Base-by-base conservation (phyloP, 2,329 filamentous ascomycete genomes). In the Aspergillus quadricinctus region DNA sequence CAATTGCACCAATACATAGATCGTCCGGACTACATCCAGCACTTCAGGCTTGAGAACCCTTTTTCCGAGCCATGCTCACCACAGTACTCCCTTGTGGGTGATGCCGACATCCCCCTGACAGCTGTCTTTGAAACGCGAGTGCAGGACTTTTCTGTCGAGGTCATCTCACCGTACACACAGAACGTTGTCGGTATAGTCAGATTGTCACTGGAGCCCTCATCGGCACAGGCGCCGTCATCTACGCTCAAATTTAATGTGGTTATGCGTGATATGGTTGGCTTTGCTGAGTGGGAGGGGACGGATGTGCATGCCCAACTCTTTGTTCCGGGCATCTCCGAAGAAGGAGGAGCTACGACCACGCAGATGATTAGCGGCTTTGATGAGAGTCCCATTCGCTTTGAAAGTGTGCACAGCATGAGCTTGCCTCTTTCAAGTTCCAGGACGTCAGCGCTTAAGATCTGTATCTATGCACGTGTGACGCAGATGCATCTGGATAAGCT, bases 401-500 rank as follows among this genome's bases (percentile, higher is more conserved):
- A 97, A 75, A 99, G 94, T 73, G 92, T 97, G 50, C 94, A 99
- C 78, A 96, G 91, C 73, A 96, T 99, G 91, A 96, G 91, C 70
- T 81, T 99, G 53, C 90, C 92, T 3, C 80, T 96, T 37, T 88
- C 88, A 46, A 89, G 88, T 49, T 84, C 91, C 1, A 84, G 83
- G 23, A 87, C 88, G 49, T 86, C 91, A 1, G 88, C 86, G 25
- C 76, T 99, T 53, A 85, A 94, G 54, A 89, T 96, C 8, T 91
- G 92, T 50, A 89, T 99, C 58, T 97, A 96, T 71, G 92, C 94
- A 19, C 88, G 88, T 68, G 90, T 96, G 37, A 94, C 91, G 1
- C 79, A 87, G 0, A 97, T 97, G 87, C 94, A 99, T 75, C 82
- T 99, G 23, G 94, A 99, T 73, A 97, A 96, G 77, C 81, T 99